phyloP scores from a whole-genome alignment of 768 basidiomycete genomes.

The Termitomyces sp. region DNA sequence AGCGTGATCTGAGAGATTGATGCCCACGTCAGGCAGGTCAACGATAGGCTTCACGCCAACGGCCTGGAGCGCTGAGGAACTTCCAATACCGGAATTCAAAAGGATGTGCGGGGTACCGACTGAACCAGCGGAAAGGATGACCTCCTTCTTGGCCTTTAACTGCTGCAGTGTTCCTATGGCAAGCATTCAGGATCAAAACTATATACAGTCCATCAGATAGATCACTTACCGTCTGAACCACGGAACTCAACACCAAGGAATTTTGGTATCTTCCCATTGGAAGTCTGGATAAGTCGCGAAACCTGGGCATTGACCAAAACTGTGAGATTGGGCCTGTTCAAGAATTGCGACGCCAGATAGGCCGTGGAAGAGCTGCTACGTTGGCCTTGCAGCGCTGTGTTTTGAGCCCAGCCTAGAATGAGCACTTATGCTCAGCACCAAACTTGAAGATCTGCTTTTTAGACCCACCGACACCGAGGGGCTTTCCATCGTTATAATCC shows the following conservation, averaged over 20 bases:
- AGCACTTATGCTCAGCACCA: not conserved
- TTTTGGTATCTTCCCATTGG: not conserved
- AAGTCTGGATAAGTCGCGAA: conserved; percentile 8
- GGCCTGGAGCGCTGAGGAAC: conserved; percentile 13
- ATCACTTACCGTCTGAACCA: not conserved
- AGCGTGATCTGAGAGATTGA: conserved; percentile 29
- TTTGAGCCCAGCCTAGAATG: conserved; percentile 7
- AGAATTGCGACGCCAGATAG: conserved; percentile 8
- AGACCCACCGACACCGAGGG: conserved; percentile 2
- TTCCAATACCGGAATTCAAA: conserved; percentile 31
- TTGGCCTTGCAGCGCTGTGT: conserved; percentile 4
- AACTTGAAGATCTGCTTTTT: not conserved
- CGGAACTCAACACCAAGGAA: conserved; percentile 1
- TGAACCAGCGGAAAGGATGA: conserved; percentile 39
- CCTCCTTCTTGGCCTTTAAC: conserved; percentile 40
- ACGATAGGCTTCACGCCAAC: conserved; percentile 22
- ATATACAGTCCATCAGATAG: not conserved
- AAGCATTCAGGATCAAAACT: too few species aligned
- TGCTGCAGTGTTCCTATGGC: not conserved
- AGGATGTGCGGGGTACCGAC: conserved; percentile 32
- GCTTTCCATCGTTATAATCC: conserved; percentile 1
- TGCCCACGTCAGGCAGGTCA: conserved; percentile 27
- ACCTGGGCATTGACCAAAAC: conserved; percentile 14
- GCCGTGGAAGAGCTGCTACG: conserved; percentile 16
- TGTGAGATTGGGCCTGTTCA: conserved; percentile 7